Base-by-base conservation (phyloP, 2,329 filamentous ascomycete genomes). In the Penicillium rolfsii region DNA sequence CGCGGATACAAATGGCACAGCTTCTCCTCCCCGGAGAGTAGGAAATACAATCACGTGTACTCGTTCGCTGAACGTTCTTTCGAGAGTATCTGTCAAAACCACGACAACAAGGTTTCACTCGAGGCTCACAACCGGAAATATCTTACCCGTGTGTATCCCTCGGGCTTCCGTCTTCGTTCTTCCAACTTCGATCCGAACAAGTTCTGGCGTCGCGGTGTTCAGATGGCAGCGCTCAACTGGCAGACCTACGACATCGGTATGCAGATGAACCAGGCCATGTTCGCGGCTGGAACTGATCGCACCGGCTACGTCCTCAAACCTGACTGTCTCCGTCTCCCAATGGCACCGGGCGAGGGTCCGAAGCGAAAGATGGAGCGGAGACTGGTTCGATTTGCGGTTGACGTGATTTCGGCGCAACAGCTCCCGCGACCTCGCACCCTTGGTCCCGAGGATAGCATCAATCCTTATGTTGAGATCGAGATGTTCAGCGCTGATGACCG, bases 201-300 rank as follows among this genome's bases (percentile, higher is more conserved):
- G 64, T 96, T 95, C 74, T 99, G 95, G 95, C 89, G 94, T 55
- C 89, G 92, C 46, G 95, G 95, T 35, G 95, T 97, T 19, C 95
- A 99, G 78, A 98, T 99, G 94, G 93, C 91, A 14, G 95, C 95
- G 0, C 83, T 98, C 64, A 99, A 99, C 78, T 98, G 95, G 94
- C 95, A 99, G 78, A 98, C 93, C 0, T 97, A 96, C 72, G 95
- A 98, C 73, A 84, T 96, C 19, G 92, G 93, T 49, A 95, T 97
- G 86, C 94, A 98, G 74, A 85, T 98, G 76, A 98, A 98, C 74
- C 91, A 95, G 68, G 95, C 95, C 71, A 98, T 99, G 95, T 99
- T 97, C 74, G 90, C 93, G 50, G 91, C 91, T 60, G 91, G 92
- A 46, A 89, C 85, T 12, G 95, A 97, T 77, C 87, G 88, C 58